Conservation (phyloP, 257 asterid genomes). For the Handroanthus guayacan region DNA sequence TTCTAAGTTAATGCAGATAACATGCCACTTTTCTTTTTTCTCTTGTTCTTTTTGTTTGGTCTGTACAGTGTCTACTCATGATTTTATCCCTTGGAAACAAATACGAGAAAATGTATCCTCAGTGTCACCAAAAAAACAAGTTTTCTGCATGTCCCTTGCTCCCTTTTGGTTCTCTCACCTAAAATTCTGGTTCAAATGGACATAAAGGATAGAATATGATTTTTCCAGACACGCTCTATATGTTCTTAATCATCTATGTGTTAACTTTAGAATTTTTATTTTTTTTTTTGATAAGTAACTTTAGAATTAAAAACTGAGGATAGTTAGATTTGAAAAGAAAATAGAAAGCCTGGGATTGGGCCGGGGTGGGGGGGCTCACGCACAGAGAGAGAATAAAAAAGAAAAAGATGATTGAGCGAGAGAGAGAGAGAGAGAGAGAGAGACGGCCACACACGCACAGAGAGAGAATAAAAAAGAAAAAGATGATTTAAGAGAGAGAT, state of each 20-base stretch:
- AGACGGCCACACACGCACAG: too few relatives aligned
- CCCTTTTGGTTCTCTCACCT: not conserved
- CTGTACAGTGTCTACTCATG: not conserved
- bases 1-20: not conserved
- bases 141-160: not conserved
- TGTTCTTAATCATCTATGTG: not conserved
- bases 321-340: not conserved
- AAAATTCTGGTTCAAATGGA: slow-evolving; percentile 2
- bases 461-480: not conserved
- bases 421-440: not conserved
- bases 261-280: slow-evolving; percentile 1
- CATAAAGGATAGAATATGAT: not conserved
- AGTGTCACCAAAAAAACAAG: slow-evolving; percentile 2
- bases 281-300: too few relatives aligned
- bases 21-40: not conserved
- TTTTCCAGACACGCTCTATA: slow-evolving; percentile 4
- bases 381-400: too few relatives aligned
- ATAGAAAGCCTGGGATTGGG: too few relatives aligned
- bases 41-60: not conserved
- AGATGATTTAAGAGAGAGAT: not conserved
- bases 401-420: too few relatives aligned
- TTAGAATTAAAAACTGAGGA: not conserved
- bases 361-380: too few relatives aligned
- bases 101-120: not conserved
- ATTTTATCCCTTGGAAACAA: not conserved